Base-by-base conservation (phyloP, 208 protist genomes). In the Vickermania spadyakhi region DNA sequence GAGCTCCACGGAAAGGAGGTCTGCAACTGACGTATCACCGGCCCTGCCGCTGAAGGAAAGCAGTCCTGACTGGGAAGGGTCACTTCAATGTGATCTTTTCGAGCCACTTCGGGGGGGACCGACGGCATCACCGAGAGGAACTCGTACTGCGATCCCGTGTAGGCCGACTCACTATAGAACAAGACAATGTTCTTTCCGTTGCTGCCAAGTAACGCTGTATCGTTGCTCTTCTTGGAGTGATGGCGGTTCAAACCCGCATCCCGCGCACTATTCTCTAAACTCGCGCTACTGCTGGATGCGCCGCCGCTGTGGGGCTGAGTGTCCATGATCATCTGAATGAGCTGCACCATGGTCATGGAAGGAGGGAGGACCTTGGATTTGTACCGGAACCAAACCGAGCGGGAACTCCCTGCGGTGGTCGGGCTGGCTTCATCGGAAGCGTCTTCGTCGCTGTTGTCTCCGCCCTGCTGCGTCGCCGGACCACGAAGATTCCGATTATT, bases 291-390 rank as follows among this genome's bases (percentile, higher is more conserved):
- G n/a, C 51, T 65, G 18, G 41, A 4, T 57, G 21, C 29, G 53
- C 18, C 3, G 18, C 18, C 11, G 31, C 54, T 66, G 23, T 26
- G 57, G 21, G 36, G 63, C 27, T 41, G n/a, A n/a, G n/a, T n/a
- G 27, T 62, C 53, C 28, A 73, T 58, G 31, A 70, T 49, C 22
- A 62, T 62, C 68, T 91, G 74, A 53, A 88, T 45, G 21, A 94
- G 64, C 28, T 94, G 82, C 31, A 90, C 52, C 51, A 88, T 77
- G 18, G 84, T 89, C 75, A 90, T 86, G 25, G 81, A 86, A 7
- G 74, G 77, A 41, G 83, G 87, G 49, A 94, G 72, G 21, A 90
- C 73, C 59, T 91, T 66, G 0, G 62, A 57, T 5, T 68, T 79
- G 54, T 73, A 83, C 30, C 87, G 87, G 3, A 94, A 28, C 66